These are phyloP conservation scores for Annona squamosa DNA, from an alignment of 164 flowering plant species.

Conservation along the genomic window DNA sequence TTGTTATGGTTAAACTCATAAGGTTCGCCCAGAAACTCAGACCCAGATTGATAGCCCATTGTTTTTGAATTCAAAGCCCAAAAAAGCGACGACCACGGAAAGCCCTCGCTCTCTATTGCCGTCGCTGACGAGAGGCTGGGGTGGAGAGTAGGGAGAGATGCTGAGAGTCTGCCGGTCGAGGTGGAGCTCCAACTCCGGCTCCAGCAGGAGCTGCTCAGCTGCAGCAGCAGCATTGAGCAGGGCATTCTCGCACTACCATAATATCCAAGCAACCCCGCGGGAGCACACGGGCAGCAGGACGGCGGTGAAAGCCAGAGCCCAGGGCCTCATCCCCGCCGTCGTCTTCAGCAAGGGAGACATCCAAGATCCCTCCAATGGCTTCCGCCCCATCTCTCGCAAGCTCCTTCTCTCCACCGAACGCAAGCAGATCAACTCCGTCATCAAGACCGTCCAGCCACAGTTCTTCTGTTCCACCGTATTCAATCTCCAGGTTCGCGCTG, in stretches of 20 bases:
- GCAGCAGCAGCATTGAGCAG: neutral
- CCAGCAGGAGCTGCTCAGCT: neutral
- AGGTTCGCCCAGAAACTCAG: too few species aligned
- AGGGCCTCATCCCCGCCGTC: slow-evolving; percentile 80
- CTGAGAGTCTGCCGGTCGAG: neutral
- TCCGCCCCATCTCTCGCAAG: slow-evolving; percentile 37
- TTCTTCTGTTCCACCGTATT: slow-evolving; percentile 81
- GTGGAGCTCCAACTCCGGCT: slow-evolving; percentile 10
- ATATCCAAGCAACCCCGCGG: slow-evolving; percentile 77
- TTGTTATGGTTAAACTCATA: too few species aligned
- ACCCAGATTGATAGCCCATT: too few species aligned
- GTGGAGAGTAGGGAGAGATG: neutral
- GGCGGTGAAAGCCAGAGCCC: slow-evolving; percentile 57
- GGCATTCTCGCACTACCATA: slow-evolving; percentile 32
- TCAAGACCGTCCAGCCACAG: slow-evolving; percentile 43
- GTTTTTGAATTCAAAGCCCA: too few species aligned
- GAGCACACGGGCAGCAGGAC: slow-evolving; percentile 47
- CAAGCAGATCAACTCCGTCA: slow-evolving; percentile 61
- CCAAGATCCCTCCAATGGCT: slow-evolving; percentile 12
- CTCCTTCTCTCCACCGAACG: slow-evolving; percentile 62
- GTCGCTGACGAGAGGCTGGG: neutral
- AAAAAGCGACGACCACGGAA: too few species aligned
- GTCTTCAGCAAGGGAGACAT: slow-evolving; percentile 42
- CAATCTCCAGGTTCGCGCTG: slow-evolving; percentile 79
- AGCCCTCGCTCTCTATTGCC: too few species aligned